Conservation (phyloP, 768 basidiomycete species). For the Cystofilobasidium ferigula region DNA sequence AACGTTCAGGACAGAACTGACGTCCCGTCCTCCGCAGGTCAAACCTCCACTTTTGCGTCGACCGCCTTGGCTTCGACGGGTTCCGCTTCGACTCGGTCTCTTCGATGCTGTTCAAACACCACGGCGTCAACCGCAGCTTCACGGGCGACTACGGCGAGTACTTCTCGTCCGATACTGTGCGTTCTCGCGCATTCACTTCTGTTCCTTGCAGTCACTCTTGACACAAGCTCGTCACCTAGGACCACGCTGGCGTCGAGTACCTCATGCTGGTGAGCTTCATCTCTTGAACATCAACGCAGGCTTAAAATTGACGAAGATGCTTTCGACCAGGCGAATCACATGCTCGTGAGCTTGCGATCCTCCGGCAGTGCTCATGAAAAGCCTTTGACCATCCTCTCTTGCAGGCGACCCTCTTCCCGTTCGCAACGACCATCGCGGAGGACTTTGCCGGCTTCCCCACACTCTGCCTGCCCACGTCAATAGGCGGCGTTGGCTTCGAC, state of each 20-base stretch:
- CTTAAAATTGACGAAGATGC: no score
- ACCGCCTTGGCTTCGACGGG: constrained; percentile 24
- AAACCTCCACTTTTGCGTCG: constrained; percentile 22
- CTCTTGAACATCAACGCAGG: neutral
- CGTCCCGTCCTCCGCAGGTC: constrained; percentile 2
- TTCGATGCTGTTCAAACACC: constrained; percentile 24
- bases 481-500: constrained; percentile 27
- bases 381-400: neutral
- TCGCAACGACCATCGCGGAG: constrained; percentile 27
- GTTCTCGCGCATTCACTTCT: neutral
- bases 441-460: constrained; percentile 29
- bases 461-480: constrained; percentile 11
- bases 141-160: constrained; percentile 26
- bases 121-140: constrained; percentile 10
- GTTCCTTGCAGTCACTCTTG: neutral
- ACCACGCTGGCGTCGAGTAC: constrained; percentile 26
- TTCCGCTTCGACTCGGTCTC: constrained; percentile 26
- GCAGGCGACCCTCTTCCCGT: constrained; percentile 22
- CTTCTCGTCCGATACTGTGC: constrained; percentile 21
- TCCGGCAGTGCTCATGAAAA: neutral
- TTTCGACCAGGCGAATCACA: constrained; percentile 19
- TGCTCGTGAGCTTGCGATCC: constrained; percentile 23
- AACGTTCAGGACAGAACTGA: neutral
- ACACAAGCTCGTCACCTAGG: neutral
- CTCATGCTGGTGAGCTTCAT: constrained; percentile 18